Evolutionary conservation across 2,329 filamentous ascomycete genomes (phyloP), one percentile per base, ranked within the genome.

Genomic region (Colletotrichum agaves): DNA sequence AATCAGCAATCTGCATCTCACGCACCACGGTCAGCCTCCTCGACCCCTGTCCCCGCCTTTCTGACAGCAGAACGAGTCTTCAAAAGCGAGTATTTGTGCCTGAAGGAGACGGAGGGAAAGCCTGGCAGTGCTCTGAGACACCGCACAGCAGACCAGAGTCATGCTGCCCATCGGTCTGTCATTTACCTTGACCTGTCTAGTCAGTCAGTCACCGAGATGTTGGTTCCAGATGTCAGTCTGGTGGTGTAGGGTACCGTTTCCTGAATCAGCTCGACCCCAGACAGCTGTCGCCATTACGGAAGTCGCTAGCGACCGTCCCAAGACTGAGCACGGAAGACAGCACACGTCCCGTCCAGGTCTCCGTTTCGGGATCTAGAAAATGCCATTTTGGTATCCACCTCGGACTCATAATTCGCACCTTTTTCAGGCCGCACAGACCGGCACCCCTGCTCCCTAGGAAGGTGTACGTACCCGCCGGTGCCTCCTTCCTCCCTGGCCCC

Each of bases 11-110:
- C 33, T 21, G 56, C 31, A 39, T 49, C 56, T 65, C 47, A 65
- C 63, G 57, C 57, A 65, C 31, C 35, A n/a, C 50, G 55, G 63
- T 62, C 63, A 66, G 58, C 63, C 63, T 62, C 49, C 35, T 37
- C 21, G 27, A 23, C n/a, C 47, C 21, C 33, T 62, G 46, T 21
- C 63, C 56, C 63, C 57, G 49, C 43, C 50, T 33, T 63, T 57
- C 50, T 55, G 43, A 47, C 50, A 41, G 33, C 43, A 49, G 17
- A 15, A 44, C 13, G n/a, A 43, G 13, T 15, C 13, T 17, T 43
- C 10, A 3, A 6, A 17, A 15, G 39, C 12, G 33, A 7, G 7
- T 15, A 15, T 33, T 12, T 23, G 39, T 17, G 39, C 44, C 11
- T 17, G 35, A 37, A 27, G 27, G 35, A 12, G 35, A 37, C 5